Evolutionary conservation across 345 rosid genomes (phyloP).

Genomic region (Balakata baccata): DNA sequence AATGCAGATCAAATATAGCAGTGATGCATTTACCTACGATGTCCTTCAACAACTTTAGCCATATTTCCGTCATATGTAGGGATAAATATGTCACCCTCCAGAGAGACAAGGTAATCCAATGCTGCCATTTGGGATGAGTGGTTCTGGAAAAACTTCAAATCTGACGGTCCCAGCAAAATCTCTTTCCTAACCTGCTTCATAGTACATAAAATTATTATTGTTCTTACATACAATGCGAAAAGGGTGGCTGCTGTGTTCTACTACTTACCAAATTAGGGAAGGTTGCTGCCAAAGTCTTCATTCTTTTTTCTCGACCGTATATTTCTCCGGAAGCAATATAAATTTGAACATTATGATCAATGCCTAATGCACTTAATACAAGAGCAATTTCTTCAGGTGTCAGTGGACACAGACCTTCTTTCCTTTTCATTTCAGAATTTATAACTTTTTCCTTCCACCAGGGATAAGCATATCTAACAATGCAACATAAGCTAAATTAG

Average conservation of each 20-base stretch:
- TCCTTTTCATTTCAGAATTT: slow-evolving; percentile 76
- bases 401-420: slow-evolving; percentile 86
- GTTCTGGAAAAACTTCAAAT: slow-evolving; percentile 62
- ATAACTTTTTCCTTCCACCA: slow-evolving; percentile 89
- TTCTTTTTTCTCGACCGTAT: slow-evolving; percentile 76
- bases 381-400: slow-evolving; percentile 97
- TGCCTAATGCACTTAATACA: slow-evolving; percentile 64
- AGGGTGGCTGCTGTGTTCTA: neutral
- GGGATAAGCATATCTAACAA: slow-evolving; percentile 70
- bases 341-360: slow-evolving; percentile 72
- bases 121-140: slow-evolving; percentile 96
- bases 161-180: slow-evolving; percentile 58
- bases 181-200: slow-evolving; percentile 78
- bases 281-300: slow-evolving; percentile 52
- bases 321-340: slow-evolving; percentile 97
- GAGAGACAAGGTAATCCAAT: slow-evolving; percentile 75
- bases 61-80: slow-evolving; percentile 93
- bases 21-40: slow-evolving; percentile 58
- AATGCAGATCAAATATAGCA: neutral
- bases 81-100: slow-evolving; percentile 87
- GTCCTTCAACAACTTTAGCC: slow-evolving; percentile 99
- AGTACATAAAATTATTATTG: slow-evolving; percentile 1
- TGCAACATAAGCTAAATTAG: slow-evolving; percentile 4
- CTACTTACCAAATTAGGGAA: slow-evolving; percentile 82
- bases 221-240: neutral